phyloP scores from a whole-genome alignment of 495 filamentous ascomycete genomes.

The Aspergillus panamensis region DNA sequence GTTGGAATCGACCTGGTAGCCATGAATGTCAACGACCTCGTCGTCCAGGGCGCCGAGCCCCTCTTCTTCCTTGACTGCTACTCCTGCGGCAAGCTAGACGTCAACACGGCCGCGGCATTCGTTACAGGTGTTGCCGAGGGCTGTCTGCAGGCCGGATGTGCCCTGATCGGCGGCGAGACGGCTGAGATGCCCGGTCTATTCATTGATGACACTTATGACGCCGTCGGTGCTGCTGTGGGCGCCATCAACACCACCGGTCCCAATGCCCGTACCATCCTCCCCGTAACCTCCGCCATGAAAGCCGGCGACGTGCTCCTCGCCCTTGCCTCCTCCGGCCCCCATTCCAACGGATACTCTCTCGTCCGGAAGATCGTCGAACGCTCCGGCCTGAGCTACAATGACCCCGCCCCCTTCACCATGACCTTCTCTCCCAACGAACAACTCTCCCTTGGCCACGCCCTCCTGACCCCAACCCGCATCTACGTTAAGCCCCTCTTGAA shows the following conservation, averaged over 20 bases:
- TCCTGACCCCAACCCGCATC: constrained; percentile 77
- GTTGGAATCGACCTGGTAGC: constrained; percentile 95
- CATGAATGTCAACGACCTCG: constrained; percentile 97
- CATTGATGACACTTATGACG: constrained; percentile 77
- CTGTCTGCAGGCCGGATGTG: constrained; percentile 76
- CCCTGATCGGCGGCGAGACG: constrained; percentile 92
- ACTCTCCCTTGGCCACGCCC: constrained; percentile 61
- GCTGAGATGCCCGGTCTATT: constrained; percentile 98
- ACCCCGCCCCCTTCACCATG: constrained; percentile 71
- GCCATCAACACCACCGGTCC: constrained; percentile 59
- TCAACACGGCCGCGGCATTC: constrained; percentile 71
- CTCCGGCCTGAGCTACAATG: constrained; percentile 62
- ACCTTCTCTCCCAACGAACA: constrained; percentile 31
- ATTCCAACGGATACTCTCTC: constrained; percentile 95
- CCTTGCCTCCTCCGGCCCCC: constrained; percentile 75
- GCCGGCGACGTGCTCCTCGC: constrained; percentile 81
- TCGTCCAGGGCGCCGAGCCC: constrained; percentile 91
- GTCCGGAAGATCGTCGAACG: constrained; percentile 80
- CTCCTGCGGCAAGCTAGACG: constrained; percentile 80
- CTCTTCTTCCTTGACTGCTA: constrained; percentile 96
- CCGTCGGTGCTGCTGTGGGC: constrained; percentile 82
- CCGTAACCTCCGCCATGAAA: constrained; percentile 69
- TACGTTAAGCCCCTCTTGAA: constrained; percentile 73
- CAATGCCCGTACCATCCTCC: constrained; percentile 62
- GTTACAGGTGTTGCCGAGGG: constrained; percentile 83